Percentiles rank a stretch among this genome's conserved stretches.
Evolutionary conservation across 352 stramenopile species (phyloP).

Genomic region (Phytophthora syringae): DNA sequence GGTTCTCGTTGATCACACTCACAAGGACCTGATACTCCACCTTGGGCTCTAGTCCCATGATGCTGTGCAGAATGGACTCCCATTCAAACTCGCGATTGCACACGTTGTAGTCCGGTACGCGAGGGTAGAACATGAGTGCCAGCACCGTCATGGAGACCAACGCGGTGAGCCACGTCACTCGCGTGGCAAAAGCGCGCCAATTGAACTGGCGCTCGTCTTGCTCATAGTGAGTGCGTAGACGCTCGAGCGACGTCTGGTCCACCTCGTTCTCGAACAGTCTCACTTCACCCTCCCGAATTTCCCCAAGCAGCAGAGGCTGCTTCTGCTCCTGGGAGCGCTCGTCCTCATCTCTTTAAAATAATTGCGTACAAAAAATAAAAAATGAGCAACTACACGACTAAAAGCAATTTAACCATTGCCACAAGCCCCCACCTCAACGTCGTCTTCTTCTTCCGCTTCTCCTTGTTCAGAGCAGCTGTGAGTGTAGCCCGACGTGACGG

Average conservation of each 20-base stretch:
- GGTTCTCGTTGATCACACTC: constrained; percentile 90
- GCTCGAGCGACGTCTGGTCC: constrained; percentile 59
- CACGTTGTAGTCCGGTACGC: constrained; percentile 89
- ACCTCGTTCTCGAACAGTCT: constrained; percentile 66
- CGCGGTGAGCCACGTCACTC: constrained; percentile 58
- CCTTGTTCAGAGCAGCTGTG: constrained; percentile 24
- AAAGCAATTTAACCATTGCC: neutral
- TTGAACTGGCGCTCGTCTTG: constrained; percentile 54
- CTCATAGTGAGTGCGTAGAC: constrained; percentile 52
- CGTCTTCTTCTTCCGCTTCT: constrained; percentile 43
- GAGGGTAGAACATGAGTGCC: constrained; percentile 88
- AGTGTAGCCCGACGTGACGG: constrained; percentile 28
- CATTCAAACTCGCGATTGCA: constrained; percentile 91
- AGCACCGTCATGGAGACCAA: constrained; percentile 71
- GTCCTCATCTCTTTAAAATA: constrained; percentile 45
- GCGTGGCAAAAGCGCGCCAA: constrained; percentile 57
- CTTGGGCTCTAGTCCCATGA: constrained; percentile 75
- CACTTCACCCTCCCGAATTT: constrained; percentile 59
- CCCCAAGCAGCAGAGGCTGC: constrained; percentile 59
- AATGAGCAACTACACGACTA: neutral
- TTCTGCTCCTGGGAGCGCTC: constrained; percentile 43
- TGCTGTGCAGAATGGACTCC: constrained; percentile 85
- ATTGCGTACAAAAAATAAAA: neutral
- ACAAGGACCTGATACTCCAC: constrained; percentile 89
- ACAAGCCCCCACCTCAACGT: constrained; percentile 24